Percentiles rank a stretch among this genome's conserved stretches.
These are phyloP conservation scores for Coccomyxa sp. DNA, from an alignment of 139 green algal genomes.

Conservation along the genomic window DNA sequence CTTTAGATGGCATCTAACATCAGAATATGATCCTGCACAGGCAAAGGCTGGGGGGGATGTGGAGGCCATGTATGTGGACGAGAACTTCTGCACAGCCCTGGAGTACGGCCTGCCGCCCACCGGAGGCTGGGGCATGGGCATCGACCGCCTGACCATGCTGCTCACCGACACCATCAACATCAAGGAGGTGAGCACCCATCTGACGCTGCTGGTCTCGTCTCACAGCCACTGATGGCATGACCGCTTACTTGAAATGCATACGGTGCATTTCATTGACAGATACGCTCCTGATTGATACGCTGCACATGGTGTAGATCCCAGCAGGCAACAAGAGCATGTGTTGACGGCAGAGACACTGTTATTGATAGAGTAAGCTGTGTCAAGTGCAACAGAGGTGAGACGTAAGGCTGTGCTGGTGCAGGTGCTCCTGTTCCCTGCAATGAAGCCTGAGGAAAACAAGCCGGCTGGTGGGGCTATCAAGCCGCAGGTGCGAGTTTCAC, in stretches of 20 bases:
- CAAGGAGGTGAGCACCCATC: slow-evolving; percentile 67
- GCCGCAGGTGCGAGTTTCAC: no score
- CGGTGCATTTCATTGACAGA: background rate
- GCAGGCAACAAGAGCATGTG: background rate
- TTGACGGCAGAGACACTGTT: background rate
- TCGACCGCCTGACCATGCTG: slow-evolving; percentile 98
- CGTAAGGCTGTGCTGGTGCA: slow-evolving; percentile 28
- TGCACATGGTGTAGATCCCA: background rate
- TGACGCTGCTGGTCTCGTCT: background rate
- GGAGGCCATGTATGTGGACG: slow-evolving; percentile 97
- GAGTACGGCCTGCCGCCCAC: slow-evolving; percentile 98
- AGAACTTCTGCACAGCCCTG: slow-evolving; percentile 93
- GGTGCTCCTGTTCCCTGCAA: slow-evolving; percentile 98
- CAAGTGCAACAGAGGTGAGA: background rate
- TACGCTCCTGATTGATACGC: slow-evolving; percentile 78
- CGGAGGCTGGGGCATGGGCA: slow-evolving; percentile 95
- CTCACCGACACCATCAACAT: slow-evolving; percentile 97
- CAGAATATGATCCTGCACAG: no score
- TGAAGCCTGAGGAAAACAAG: slow-evolving; percentile 85
- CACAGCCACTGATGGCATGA: no score
- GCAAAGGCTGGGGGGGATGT: slow-evolving; percentile 85
- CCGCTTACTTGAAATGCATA: background rate
- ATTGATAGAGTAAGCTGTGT: background rate
- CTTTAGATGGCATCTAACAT: no score
- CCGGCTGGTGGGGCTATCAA: no score